Evolutionary conservation across 1,284 basidiomycete genomes (phyloP).

Genomic region (Ceratobasidium sp.): DNA sequence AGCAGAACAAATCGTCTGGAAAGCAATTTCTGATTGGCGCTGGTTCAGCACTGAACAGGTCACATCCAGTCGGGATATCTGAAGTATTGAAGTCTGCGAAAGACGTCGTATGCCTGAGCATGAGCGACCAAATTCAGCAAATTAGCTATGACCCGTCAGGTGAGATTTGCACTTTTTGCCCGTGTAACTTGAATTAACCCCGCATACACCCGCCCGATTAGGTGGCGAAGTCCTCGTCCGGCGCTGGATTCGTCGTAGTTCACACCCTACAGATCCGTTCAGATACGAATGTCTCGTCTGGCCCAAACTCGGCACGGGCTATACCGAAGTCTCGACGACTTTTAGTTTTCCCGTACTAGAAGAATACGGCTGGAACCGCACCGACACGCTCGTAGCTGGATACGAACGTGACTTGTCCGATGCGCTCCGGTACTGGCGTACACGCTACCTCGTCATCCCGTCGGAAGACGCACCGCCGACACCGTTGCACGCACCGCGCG

Average conservation of each 20-base stretch:
- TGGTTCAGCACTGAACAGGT: slow-evolving; percentile 32
- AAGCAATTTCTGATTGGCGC: slow-evolving; percentile 17
- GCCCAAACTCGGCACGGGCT: slow-evolving; percentile 90
- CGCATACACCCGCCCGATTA: not conserved
- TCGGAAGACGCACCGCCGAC: slow-evolving; percentile 66
- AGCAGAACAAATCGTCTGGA: slow-evolving; percentile 46
- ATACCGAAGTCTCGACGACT: slow-evolving; percentile 82
- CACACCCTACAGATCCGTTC: slow-evolving; percentile 70
- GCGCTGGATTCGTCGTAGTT: slow-evolving; percentile 85
- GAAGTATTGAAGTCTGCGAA: slow-evolving; percentile 75
- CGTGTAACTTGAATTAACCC: no score
- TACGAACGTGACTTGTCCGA: slow-evolving; percentile 87
- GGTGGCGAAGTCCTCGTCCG: slow-evolving; percentile 75
- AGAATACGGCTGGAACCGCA: slow-evolving; percentile 84
- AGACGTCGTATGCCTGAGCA: slow-evolving; percentile 90
- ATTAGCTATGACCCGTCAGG: slow-evolving; percentile 82
- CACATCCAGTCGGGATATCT: slow-evolving; percentile 73
- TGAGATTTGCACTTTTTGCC: slow-evolving; percentile 63
- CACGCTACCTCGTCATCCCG: slow-evolving; percentile 94
- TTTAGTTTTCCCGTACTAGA: slow-evolving; percentile 86
- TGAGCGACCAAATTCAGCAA: slow-evolving; percentile 95
- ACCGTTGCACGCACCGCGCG: slow-evolving; percentile 9
- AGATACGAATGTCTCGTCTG: slow-evolving; percentile 92
- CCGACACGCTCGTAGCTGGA: slow-evolving; percentile 88
- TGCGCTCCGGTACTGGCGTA: slow-evolving; percentile 92